Percentiles rank a stretch among this genome's conserved stretches.
Evolutionary conservation across 1,284 basidiomycete genomes (phyloP).

Genomic region (Baeospora myosura): DNA sequence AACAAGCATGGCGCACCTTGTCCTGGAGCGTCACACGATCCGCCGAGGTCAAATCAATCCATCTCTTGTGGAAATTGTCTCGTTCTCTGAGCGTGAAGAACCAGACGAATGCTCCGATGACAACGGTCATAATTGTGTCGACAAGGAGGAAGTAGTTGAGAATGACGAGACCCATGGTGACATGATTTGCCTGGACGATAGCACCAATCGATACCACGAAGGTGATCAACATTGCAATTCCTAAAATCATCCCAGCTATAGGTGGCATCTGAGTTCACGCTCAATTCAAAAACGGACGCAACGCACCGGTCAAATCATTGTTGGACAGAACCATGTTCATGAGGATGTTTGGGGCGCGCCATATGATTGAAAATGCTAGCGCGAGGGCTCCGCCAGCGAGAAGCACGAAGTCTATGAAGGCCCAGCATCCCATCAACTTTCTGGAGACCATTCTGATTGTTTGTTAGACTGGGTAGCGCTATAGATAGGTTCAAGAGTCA

Average conservation of each 20-base stretch:
- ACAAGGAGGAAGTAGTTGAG: slow-evolving; percentile 68
- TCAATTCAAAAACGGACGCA: not conserved
- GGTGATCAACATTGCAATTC: slow-evolving; percentile 59
- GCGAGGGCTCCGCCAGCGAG: slow-evolving; percentile 60
- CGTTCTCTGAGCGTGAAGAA: slow-evolving; percentile 69
- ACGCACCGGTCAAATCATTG: slow-evolving; percentile 54
- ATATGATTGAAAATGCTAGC: slow-evolving; percentile 62
- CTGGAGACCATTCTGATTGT: slow-evolving; percentile 57
- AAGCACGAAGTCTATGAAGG: slow-evolving; percentile 59
- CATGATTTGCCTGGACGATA: slow-evolving; percentile 61
- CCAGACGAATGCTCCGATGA: slow-evolving; percentile 71
- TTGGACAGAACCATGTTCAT: slow-evolving; percentile 61
- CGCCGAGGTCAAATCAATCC: slow-evolving; percentile 37
- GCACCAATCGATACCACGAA: slow-evolving; percentile 64
- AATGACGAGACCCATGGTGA: slow-evolving; percentile 57
- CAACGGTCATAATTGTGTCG: slow-evolving; percentile 50
- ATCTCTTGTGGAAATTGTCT: slow-evolving; percentile 55
- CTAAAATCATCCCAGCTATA: slow-evolving; percentile 65
- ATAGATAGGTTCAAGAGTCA: not conserved
- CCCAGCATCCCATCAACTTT: slow-evolving; percentile 63
- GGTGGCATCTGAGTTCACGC: not conserved
- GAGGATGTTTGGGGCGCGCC: slow-evolving; percentile 56
- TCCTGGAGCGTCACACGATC: slow-evolving; percentile 63
- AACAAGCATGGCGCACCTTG: slow-evolving; percentile 35
- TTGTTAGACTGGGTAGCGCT: slow-evolving; percentile 13